Evolutionary conservation across 805 yeast species (phyloP), one percentile per base, ranked within the genome.

Genomic region (Barnettozyma pratensis): DNA sequence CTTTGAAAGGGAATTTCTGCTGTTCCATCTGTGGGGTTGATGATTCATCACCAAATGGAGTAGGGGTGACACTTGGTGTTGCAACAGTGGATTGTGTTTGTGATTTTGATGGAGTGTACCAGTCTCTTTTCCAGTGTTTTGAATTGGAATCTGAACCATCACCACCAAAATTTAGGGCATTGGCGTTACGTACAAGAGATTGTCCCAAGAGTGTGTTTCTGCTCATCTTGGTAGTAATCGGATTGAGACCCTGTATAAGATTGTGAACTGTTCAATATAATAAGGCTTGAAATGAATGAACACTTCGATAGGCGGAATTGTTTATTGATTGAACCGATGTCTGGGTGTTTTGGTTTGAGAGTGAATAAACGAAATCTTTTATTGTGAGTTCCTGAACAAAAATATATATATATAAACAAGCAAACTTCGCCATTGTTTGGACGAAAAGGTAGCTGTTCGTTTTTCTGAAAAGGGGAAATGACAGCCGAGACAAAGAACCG

Each of bases 81-180:
- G 54, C 54, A 4, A 54, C 54, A 6, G 54, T 43, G 19, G 56
- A 45, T 5, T 46, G 51, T 6, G 51, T 32, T 6, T 45, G 36
- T 9, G 50, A 1, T 51, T 35, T 48, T 2, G 47, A 6, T 2
- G 65, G 65, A 5, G 55, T 51, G 46, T 42, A 58, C 64, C 64
- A 61, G 42, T 54, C 61, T 35, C 64, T 48, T 32, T 54, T 60
- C 65, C 65, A 61, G 50, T 60, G 64, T 27, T 48, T 60, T 7
- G 41, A 38, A 28, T 36, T 41, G 1, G 41, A 30, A 7, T 54
- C 59, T 26, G 54, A 54, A 14, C 47, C 11, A 11, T 59, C 61
- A 1, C 43, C 27, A 6, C 52, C 47, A 12, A 53, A 46, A 31
- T 45, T 57, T 6, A 52, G 41, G 1, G 58, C 51, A 30, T 53